Evolutionary conservation across 805 yeast genomes (phyloP), one percentile per base, ranked within the genome.

Genomic region (Suhomyces tanzawaensis): DNA sequence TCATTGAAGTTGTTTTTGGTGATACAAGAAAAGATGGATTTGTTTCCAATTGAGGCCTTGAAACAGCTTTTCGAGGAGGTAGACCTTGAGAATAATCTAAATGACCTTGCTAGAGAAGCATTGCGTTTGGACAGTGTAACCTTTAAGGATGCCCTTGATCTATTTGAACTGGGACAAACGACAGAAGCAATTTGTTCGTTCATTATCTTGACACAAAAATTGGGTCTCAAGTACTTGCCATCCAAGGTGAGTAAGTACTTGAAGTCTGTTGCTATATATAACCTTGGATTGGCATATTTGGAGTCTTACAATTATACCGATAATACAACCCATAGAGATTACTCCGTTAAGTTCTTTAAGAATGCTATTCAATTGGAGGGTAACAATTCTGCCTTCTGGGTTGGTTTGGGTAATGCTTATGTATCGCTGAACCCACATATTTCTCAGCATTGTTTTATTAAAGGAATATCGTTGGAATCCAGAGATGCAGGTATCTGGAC

Each of bases 381-480:
- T 4, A 76, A 73, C 40, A 85, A 83, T 45, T 68, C 83, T 1
- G 79, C 75, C 14, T 79, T 79, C 41, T 93, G 99, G 99, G 69
- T 77, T 37, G 82, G 85, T 0, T 67, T 91, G 19, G 99, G 98
- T 11, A 74, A 83, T 40, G 84, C 89, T 0, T 77, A 87, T 6
- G 71, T 81, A 38, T 63, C 77, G 3, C 60, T 69, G 3, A 84
- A 79, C 46, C 81, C 91, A 0, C 73, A 76, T 33, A 84, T 87
- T 5, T 71, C 97, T 0, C 99, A 93, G 60, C 99, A 93, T 62
- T 88, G 96, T 57, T 87, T 85, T 51, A 85, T 93, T 49, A 83
- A 86, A 45, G 90, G 97, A 0, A 63, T 81, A 2, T 71, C 85
- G 0, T 60, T 89, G 27, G 82, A 85, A 33, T 76, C 85, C 5